Evolutionary conservation across 2,329 filamentous ascomycete species (phyloP).

Genomic region (Clarireedia monteithiana): DNA sequence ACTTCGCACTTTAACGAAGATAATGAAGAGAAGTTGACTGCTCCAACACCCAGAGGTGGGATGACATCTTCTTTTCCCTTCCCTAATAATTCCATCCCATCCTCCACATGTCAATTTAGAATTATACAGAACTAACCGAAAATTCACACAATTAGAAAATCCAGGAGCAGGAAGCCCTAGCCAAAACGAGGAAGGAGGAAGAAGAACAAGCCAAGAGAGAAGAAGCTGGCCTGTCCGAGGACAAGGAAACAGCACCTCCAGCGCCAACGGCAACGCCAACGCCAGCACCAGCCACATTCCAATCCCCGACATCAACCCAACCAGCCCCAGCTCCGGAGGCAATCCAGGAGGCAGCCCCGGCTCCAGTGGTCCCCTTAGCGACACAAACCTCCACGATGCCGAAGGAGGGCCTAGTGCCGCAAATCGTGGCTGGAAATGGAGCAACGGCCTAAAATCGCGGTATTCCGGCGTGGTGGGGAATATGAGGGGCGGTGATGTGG

Average conservation of each 20-base stretch:
- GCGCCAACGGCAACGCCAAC: not conserved
- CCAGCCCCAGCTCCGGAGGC: too few relatives aligned
- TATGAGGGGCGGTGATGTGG: not conserved
- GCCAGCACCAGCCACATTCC: not conserved
- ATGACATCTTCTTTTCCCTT: conserved; percentile 5
- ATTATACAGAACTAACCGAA: not conserved
- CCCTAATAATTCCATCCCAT: not conserved
- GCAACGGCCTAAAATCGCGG: not conserved
- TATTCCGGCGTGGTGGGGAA: not conserved
- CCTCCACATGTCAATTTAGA: not conserved
- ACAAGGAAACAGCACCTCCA: not conserved
- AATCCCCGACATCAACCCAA: not conserved
- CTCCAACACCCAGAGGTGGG: conserved; percentile 1
- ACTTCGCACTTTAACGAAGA: not conserved
- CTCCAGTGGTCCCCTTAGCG: too few relatives aligned
- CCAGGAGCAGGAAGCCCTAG: conserved; percentile 5
- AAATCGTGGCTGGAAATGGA: not conserved
- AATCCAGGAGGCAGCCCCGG: too few relatives aligned
- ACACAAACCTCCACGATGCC: not conserved
- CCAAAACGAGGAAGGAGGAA: not conserved
- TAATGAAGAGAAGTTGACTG: not conserved
- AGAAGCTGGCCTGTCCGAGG: not conserved
- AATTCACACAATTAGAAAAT: not conserved
- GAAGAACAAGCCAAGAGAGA: not conserved
- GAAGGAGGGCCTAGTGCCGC: not conserved